A percentile compares a stretch with the other conserved stretches of the same genome.
These are phyloP conservation scores for Penicillium crustosum DNA, from an alignment of 2,329 filamentous ascomycete genomes.

Conservation along the genomic window DNA sequence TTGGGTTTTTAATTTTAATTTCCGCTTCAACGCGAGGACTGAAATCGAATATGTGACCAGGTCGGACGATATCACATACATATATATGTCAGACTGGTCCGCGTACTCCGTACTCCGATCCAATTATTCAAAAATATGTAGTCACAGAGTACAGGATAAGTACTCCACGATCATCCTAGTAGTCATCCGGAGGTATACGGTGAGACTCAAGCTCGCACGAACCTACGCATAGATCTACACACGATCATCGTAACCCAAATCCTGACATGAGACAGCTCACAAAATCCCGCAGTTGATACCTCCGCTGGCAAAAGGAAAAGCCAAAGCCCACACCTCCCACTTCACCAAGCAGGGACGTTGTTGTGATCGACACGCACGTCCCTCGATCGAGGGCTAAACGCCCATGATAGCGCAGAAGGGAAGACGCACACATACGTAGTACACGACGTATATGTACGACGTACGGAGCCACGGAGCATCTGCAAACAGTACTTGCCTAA, in stretches of 20 bases:
- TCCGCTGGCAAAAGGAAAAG: slow-evolving; percentile 1
- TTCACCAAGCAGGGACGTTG: neutral
- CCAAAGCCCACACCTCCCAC: neutral
- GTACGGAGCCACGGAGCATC: neutral
- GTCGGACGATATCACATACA: neutral
- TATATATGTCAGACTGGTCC: slow-evolving; percentile 1
- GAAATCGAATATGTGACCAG: neutral
- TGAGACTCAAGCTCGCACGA: neutral
- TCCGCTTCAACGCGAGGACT: neutral
- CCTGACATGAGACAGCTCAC: slow-evolving; percentile 28
- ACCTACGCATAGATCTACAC: slow-evolving; percentile 1
- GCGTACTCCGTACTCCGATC: slow-evolving; percentile 8
- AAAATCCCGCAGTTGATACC: slow-evolving; percentile 18
- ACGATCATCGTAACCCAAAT: slow-evolving; percentile 16
- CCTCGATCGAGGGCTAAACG: neutral
- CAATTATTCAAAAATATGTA: neutral
- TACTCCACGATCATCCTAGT: neutral
- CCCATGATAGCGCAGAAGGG: neutral
- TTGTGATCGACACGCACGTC: neutral
- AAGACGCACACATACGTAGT: neutral
- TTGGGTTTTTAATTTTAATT: neutral
- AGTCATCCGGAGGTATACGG: neutral
- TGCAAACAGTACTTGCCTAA: neutral
- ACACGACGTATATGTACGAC: neutral
- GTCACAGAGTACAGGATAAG: neutral